A percentile compares a stretch with the other conserved stretches of the same genome.
Evolutionary conservation across 441 rosid genomes (phyloP).

Genomic region (Caryocar brasiliense): DNA sequence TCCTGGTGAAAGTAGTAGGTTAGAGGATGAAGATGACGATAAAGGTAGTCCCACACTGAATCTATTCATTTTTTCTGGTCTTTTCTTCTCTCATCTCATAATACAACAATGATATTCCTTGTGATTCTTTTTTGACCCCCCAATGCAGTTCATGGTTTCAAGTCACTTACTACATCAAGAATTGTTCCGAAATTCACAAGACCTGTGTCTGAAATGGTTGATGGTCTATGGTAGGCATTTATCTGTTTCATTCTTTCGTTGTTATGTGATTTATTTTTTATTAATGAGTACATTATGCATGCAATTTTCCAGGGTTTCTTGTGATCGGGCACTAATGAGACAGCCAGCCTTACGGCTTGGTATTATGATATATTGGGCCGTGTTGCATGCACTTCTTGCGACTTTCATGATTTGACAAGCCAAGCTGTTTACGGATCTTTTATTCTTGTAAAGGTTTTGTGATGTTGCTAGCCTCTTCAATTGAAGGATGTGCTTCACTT

Average conservation of each 20-base stretch:
- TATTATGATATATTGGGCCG: slow-evolving; percentile 84
- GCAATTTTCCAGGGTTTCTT: slow-evolving; percentile 67
- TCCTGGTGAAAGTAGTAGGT: slow-evolving; percentile 29
- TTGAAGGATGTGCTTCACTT: not conserved
- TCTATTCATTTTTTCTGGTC: not conserved
- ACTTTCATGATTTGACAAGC: slow-evolving; percentile 56
- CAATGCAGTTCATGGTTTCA: slow-evolving; percentile 80
- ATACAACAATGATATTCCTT: not conserved
- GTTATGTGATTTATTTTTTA: no score
- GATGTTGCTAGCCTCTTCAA: not conserved
- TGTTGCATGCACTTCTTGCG: slow-evolving; percentile 75
- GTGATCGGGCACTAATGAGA: slow-evolving; percentile 92
- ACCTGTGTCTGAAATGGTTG: slow-evolving; percentile 74
- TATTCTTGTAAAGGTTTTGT: not conserved
- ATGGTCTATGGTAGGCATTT: slow-evolving; percentile 78
- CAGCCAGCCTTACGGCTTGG: slow-evolving; percentile 87
- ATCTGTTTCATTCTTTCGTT: slow-evolving; percentile 2
- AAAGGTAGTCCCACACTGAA: slow-evolving; percentile 51
- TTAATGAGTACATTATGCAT: no score
- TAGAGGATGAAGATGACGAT: slow-evolving; percentile 94
- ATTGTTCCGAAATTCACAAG: slow-evolving; percentile 76
- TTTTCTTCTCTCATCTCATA: not conserved
- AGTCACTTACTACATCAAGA: slow-evolving; percentile 81
- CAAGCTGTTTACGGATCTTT: slow-evolving; percentile 26
- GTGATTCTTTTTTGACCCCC: slow-evolving; percentile 5